phyloP scores from a whole-genome alignment of 331 rosid species.

The Erythrophleum ivorense region DNA sequence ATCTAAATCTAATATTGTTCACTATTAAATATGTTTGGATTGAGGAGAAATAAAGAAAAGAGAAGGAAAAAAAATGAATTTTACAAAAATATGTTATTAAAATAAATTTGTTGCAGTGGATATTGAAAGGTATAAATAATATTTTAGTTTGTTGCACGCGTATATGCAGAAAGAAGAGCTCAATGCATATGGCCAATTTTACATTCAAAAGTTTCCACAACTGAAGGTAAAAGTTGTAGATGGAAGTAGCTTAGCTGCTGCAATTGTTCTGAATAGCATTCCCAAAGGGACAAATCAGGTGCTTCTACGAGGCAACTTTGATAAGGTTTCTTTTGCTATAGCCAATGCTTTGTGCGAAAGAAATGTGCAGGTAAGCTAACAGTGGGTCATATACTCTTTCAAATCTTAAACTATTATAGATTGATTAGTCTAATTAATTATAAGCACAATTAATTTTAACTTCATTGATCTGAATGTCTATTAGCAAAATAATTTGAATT shows the following conservation, averaged over 20 bases:
- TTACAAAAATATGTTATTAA: too few species aligned
- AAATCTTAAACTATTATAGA: too few species aligned
- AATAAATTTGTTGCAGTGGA: too few species aligned
- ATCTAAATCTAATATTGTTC: too few species aligned
- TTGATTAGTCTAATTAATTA: too few species aligned
- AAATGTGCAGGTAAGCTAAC: constrained; percentile 35
- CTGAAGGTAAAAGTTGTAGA: constrained; percentile 63
- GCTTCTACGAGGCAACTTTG: constrained; percentile 60
- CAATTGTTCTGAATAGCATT: constrained; percentile 54
- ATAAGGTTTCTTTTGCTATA: constrained; percentile 62
- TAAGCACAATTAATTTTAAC: too few species aligned
- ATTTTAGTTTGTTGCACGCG: background rate
- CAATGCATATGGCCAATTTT: constrained; percentile 50
- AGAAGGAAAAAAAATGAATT: too few species aligned
- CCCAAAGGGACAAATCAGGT: constrained; percentile 66
- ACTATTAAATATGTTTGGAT: too few species aligned
- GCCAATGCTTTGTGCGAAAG: constrained; percentile 50
- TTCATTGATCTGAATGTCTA: background rate
- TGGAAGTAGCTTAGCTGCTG: constrained; percentile 69
- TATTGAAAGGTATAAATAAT: too few species aligned
- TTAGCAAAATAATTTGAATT: too few species aligned
- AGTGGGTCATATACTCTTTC: background rate
- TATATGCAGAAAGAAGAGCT: constrained; percentile 55
- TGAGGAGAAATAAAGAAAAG: too few species aligned
- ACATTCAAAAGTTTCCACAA: constrained; percentile 48